These are phyloP conservation scores for Tulasnella sp. DNA, from an alignment of 768 basidiomycete genomes.

Conservation along the genomic window DNA sequence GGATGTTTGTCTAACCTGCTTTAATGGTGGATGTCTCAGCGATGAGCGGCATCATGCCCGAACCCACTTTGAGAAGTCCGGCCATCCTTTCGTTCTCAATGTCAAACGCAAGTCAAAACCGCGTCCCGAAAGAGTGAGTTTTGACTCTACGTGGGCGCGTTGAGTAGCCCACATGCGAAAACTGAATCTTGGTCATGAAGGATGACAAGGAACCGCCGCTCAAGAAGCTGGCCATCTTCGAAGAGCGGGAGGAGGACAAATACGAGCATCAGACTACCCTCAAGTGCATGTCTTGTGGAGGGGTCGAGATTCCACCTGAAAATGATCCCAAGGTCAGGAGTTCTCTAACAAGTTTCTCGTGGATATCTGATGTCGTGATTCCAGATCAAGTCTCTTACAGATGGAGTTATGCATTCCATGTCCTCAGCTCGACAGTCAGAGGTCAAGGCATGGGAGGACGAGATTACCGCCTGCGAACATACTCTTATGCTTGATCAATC, in stretches of 20 bases:
- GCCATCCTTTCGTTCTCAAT: slow-evolving; percentile 70
- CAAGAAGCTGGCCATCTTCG: slow-evolving; percentile 81
- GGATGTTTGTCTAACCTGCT: slow-evolving; percentile 85
- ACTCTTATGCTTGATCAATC: slow-evolving; percentile 45
- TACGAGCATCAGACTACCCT: slow-evolving; percentile 58
- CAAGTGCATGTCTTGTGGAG: slow-evolving; percentile 68
- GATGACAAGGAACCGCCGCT: slow-evolving; percentile 71
- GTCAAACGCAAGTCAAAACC: slow-evolving; percentile 64
- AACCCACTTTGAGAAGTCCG: slow-evolving; percentile 59
- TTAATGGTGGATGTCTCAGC: slow-evolving; percentile 85
- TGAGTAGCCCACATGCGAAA: background rate
- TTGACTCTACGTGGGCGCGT: background rate
- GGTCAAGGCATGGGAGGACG: slow-evolving; percentile 97
- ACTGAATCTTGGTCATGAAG: slow-evolving; percentile 31
- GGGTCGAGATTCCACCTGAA: slow-evolving; percentile 14
- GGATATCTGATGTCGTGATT: slow-evolving; percentile 22
- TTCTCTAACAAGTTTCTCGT: slow-evolving; percentile 19
- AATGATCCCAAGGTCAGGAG: slow-evolving; percentile 22
- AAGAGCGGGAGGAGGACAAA: slow-evolving; percentile 81
- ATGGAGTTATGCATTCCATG: slow-evolving; percentile 65
- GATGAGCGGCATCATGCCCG: slow-evolving; percentile 56
- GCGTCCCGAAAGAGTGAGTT: slow-evolving; percentile 53
- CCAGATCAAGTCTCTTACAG: slow-evolving; percentile 46
- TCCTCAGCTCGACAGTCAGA: slow-evolving; percentile 89
- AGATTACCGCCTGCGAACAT: slow-evolving; percentile 80